A percentile compares a stretch with the other conserved stretches of the same genome.
phyloP scores from a whole-genome alignment of 148 eudicot species.

The Diospyros kaki region DNA sequence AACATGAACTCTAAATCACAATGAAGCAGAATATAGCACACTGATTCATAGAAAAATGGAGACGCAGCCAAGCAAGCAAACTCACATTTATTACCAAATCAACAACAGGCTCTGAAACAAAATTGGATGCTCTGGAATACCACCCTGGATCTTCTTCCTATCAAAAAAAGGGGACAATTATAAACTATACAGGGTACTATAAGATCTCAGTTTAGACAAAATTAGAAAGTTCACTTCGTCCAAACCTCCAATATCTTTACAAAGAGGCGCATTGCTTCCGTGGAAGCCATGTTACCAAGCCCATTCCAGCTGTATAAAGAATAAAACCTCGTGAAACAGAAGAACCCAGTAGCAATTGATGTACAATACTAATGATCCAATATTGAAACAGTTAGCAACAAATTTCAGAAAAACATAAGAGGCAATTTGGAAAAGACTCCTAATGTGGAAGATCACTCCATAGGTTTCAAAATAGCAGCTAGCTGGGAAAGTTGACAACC shows the following conservation, averaged over 20 bases:
- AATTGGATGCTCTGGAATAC: slow-evolving; percentile 79
- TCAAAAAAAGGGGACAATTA: neutral
- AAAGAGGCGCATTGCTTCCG: slow-evolving; percentile 99
- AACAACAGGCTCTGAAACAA: slow-evolving; percentile 55
- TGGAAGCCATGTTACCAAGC: slow-evolving; percentile 85
- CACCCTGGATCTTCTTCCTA: slow-evolving; percentile 99
- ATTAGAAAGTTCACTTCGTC: neutral
- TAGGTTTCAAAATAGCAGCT: neutral
- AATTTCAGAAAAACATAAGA: neutral
- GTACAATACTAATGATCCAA: neutral
- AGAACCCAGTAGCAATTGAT: slow-evolving; percentile 4
- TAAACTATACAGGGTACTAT: neutral
- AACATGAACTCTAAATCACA: neutral
- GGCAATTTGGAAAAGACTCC: neutral
- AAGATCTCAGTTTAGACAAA: neutral
- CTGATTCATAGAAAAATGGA: neutral
- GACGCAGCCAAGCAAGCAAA: slow-evolving; percentile 2
- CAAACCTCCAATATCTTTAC: slow-evolving; percentile 94
- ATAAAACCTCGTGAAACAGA: slow-evolving; percentile 7
- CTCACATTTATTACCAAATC: slow-evolving; percentile 83
- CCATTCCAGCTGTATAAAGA: slow-evolving; percentile 76
- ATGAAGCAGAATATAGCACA: neutral
- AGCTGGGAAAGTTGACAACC: neutral
- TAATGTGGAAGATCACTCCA: neutral
- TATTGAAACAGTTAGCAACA: neutral